Evolutionary conservation across 2,329 filamentous ascomycete genomes (phyloP).

Genomic region (Coleophoma cylindrospora): DNA sequence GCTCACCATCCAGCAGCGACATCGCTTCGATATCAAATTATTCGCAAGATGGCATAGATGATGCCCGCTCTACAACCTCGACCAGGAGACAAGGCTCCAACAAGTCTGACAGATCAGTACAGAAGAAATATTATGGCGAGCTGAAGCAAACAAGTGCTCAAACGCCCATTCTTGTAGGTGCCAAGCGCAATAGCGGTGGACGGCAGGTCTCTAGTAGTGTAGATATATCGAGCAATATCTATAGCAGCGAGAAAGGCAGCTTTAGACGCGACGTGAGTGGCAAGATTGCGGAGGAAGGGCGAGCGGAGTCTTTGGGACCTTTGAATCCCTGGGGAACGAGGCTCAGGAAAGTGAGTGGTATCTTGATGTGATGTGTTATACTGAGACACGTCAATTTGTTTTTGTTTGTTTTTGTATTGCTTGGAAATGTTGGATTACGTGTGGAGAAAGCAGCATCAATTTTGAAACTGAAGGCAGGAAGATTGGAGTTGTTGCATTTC

Average conservation of each 20-base stretch:
- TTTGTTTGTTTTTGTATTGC: too few relatives aligned
- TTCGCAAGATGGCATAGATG: constrained; percentile 1
- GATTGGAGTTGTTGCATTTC: too few relatives aligned
- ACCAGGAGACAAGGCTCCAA: too few relatives aligned
- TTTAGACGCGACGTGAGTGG: constrained; percentile 62
- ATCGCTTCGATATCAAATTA: constrained; percentile 32
- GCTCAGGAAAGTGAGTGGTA: constrained; percentile 32
- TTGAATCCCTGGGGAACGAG: constrained; percentile 21
- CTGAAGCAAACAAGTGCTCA: constrained; percentile 47
- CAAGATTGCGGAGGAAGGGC: constrained; percentile 67
- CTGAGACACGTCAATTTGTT: too few relatives aligned
- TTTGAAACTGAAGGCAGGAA: too few relatives aligned
- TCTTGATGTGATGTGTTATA: constrained; percentile 1
- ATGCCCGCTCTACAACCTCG: constrained; percentile 12
- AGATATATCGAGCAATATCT: constrained; percentile 39
- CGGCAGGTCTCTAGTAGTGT: constrained; percentile 55
- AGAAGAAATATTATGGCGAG: constrained; percentile 52
- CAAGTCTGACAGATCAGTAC: constrained; percentile 29
- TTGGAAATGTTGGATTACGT: too few relatives aligned
- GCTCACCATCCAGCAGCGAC: constrained; percentile 31
- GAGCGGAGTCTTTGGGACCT: constrained; percentile 12
- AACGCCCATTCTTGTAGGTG: constrained; percentile 41
- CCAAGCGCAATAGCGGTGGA: constrained; percentile 3
- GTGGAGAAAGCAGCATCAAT: too few relatives aligned
- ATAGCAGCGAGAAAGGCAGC: constrained; percentile 22